Evolutionary conservation across 2,329 filamentous ascomycete species (phyloP).

Genomic region (Colletotrichum plurivorum): DNA sequence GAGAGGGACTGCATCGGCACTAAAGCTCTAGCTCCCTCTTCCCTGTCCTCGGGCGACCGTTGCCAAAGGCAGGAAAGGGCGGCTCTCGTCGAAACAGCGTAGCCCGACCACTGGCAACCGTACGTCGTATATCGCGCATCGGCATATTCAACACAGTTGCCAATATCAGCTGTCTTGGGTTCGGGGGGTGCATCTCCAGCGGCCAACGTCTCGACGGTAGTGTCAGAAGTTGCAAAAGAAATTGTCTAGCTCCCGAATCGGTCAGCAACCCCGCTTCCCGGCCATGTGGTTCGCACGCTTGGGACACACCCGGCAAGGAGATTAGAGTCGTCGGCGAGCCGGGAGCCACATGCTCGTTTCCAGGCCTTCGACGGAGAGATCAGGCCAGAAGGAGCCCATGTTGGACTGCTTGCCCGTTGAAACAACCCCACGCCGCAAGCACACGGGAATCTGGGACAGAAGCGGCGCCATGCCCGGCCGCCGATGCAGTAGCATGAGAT

Average conservation of each 20-base stretch:
- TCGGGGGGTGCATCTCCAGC: slow-evolving; percentile 6
- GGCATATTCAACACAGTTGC: slow-evolving; percentile 5
- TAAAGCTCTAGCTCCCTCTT: background rate
- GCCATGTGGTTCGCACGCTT: slow-evolving; percentile 27
- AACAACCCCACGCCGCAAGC: slow-evolving; percentile 31
- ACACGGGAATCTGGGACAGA: slow-evolving; percentile 27
- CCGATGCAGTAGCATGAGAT: slow-evolving; percentile 17
- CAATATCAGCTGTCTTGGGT: slow-evolving; percentile 4
- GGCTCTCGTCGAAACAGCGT: slow-evolving; percentile 8
- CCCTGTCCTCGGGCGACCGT: slow-evolving; percentile 14
- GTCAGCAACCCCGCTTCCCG: slow-evolving; percentile 34
- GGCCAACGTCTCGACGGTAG: slow-evolving; percentile 26
- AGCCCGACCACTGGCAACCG: slow-evolving; percentile 3
- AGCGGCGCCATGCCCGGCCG: slow-evolving; percentile 27
- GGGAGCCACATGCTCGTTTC: slow-evolving; percentile 25
- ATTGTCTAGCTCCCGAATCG: slow-evolving; percentile 30
- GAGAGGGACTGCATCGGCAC: slow-evolving; percentile 31
- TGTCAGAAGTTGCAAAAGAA: slow-evolving; percentile 32
- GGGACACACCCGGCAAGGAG: slow-evolving; percentile 19
- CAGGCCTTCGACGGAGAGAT: slow-evolving; percentile 22
- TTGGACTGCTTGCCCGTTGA: slow-evolving; percentile 31
- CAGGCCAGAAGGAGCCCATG: slow-evolving; percentile 23
- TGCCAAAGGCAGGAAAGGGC: slow-evolving; percentile 7
- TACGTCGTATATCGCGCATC: background rate
- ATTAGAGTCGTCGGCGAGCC: slow-evolving; percentile 22